phyloP scores from a whole-genome alignment of 2,329 filamentous ascomycete species.

The Ceratocystis smalleyi region DNA sequence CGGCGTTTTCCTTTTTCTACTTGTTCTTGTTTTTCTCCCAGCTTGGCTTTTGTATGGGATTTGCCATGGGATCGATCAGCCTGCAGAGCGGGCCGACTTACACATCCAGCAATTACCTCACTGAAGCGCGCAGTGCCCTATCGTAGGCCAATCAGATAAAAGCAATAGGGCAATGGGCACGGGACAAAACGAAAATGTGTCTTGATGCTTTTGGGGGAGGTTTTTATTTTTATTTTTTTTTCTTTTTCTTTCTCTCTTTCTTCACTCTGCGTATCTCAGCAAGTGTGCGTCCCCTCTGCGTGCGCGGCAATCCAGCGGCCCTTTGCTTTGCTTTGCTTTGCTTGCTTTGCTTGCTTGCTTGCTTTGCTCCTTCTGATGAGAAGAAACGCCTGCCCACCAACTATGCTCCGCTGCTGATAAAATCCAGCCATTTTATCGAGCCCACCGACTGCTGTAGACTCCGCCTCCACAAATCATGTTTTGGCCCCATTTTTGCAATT shows the following conservation, averaged over 20 bases:
- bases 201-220: too few species aligned
- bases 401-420: neutral
- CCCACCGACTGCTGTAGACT: neutral
- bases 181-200: neutral
- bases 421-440: neutral
- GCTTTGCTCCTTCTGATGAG: neutral
- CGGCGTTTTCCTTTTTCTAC: neutral
- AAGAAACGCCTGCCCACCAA: neutral
- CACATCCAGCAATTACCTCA: constrained; percentile 6
- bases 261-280: neutral
- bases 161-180: neutral
- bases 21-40: neutral
- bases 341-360: neutral
- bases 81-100: constrained; percentile 1
- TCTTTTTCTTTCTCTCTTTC: neutral
- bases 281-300: neutral
- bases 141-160: neutral
- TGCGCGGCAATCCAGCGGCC: neutral
- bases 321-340: neutral
- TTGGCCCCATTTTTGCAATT: neutral
- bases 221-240: too few species aligned
- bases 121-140: neutral
- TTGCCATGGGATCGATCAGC: neutral
- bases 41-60: neutral
- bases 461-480: neutral